Percentiles rank a stretch among this genome's conserved stretches.
Evolutionary conservation across 352 stramenopile species (phyloP).

Genomic region (Globisporangium nunn): DNA sequence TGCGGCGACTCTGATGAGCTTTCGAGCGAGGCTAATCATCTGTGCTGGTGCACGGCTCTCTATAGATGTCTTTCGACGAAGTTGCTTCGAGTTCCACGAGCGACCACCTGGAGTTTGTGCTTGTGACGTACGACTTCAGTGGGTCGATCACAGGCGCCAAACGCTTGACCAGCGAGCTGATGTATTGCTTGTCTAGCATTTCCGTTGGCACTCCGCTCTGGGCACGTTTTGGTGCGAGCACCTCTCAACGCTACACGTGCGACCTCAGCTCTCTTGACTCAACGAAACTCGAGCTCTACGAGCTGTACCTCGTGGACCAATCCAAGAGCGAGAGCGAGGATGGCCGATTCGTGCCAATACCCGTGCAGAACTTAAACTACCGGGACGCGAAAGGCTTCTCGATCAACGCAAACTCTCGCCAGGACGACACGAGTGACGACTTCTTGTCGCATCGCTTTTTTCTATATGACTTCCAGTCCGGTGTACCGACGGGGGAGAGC

Average conservation of each 20-base stretch:
- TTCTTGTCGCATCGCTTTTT: constrained; percentile 90
- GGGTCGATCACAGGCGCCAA: constrained; percentile 78
- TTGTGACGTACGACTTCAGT: constrained; percentile 85
- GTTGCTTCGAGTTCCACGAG: constrained; percentile 25
- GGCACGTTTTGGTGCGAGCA: constrained; percentile 74
- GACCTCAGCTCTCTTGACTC: constrained; percentile 45
- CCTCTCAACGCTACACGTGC: constrained; percentile 53
- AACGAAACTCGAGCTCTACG: constrained; percentile 69
- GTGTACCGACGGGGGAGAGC: constrained; percentile 34
- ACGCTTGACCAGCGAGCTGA: constrained; percentile 67
- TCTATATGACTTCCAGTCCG: constrained; percentile 82
- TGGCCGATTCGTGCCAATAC: constrained; percentile 73
- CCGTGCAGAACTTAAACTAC: constrained; percentile 85
- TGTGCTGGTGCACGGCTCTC: background rate
- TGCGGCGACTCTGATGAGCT: no score
- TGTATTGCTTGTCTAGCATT: constrained; percentile 53
- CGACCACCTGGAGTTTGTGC: constrained; percentile 77
- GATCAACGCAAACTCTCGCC: constrained; percentile 71
- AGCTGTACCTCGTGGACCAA: constrained; percentile 88
- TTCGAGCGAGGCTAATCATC: background rate
- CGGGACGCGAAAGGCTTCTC: constrained; percentile 44
- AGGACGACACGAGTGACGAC: constrained; percentile 66
- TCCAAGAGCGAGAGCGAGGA: constrained; percentile 38
- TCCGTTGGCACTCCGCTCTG: constrained; percentile 37
- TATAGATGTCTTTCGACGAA: constrained; percentile 80